Evolutionary conservation across 2,329 filamentous ascomycete genomes (phyloP).

Genomic region (Tetracladium maxilliforme): DNA sequence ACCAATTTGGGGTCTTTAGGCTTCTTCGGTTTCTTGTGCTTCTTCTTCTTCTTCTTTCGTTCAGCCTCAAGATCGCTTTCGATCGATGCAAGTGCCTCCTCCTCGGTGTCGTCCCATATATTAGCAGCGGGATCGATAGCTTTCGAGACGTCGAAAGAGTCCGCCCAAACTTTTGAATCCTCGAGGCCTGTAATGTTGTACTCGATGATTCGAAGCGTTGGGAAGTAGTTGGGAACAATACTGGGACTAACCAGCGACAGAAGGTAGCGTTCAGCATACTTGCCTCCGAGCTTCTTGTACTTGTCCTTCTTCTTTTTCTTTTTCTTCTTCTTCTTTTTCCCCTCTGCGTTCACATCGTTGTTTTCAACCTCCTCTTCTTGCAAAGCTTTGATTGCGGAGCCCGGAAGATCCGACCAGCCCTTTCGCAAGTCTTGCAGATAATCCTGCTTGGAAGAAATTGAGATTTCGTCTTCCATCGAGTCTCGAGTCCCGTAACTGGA

Average conservation of each 20-base stretch:
- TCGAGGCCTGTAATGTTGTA: slow-evolving; percentile 61
- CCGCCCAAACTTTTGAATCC: slow-evolving; percentile 8
- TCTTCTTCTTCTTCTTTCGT: slow-evolving; percentile 24
- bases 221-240: slow-evolving; percentile 85
- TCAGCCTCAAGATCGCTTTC: slow-evolving; percentile 19
- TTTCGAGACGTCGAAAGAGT: too few relatives aligned
- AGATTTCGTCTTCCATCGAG: slow-evolving; percentile 37
- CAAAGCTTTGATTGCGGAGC: slow-evolving; percentile 15
- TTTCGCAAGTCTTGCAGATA: slow-evolving; percentile 69
- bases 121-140: too few relatives aligned
- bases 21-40: slow-evolving; percentile 30
- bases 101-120: too few relatives aligned
- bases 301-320: slow-evolving; percentile 35
- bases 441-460: slow-evolving; percentile 51
- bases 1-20: slow-evolving; percentile 44
- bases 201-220: slow-evolving; percentile 76
- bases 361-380: slow-evolving; percentile 9
- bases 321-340: slow-evolving; percentile 34
- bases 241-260: slow-evolving; percentile 72
- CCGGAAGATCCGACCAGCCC: slow-evolving; percentile 64
- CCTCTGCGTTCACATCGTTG: slow-evolving; percentile 16
- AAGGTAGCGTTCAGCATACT: slow-evolving; percentile 74
- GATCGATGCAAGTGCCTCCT: slow-evolving; percentile 10
- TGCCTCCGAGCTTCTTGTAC: slow-evolving; percentile 57
- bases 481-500: slow-evolving; percentile 14